Percentiles rank a stretch among this genome's conserved stretches.
These are phyloP conservation scores for Diutina catenulata DNA, from an alignment of 1,139 yeast species.

Conservation along the genomic window DNA sequence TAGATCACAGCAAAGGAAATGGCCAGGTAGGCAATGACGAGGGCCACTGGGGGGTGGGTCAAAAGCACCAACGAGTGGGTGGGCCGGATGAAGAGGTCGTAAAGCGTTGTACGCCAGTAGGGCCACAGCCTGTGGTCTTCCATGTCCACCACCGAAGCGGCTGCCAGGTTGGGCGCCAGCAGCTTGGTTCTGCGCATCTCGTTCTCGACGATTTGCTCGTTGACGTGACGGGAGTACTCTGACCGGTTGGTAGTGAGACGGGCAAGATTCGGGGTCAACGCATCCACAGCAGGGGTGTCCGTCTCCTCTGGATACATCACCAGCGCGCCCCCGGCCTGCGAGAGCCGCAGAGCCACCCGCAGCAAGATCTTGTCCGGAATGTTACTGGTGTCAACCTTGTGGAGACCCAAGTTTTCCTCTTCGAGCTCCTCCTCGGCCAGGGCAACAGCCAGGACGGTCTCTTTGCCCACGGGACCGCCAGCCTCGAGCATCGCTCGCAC, in stretches of 20 bases:
- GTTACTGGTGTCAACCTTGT: not conserved
- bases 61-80: constrained; percentile 39
- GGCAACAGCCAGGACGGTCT: not conserved
- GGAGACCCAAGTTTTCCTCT: not conserved
- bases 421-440: not conserved
- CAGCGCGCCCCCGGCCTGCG: not conserved
- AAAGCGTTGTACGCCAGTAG: constrained; percentile 10
- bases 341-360: not conserved
- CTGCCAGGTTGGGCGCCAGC: not conserved
- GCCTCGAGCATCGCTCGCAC: constrained; percentile 7
- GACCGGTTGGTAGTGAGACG: constrained; percentile 25
- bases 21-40: constrained; percentile 55
- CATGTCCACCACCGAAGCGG: not conserved
- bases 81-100: constrained; percentile 37
- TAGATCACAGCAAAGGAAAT: constrained; percentile 60
- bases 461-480: not conserved
- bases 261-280: constrained; percentile 26
- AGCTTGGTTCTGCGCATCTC: not conserved
- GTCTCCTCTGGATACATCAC: constrained; percentile 9
- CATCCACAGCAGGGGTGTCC: constrained; percentile 23
- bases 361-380: not conserved
- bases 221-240: constrained; percentile 20
- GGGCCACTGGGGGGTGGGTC: constrained; percentile 59
- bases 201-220: constrained; percentile 12
- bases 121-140: not conserved